Conservation (phyloP, 257 asterid genomes). For the Solanum medicagineum region DNA sequence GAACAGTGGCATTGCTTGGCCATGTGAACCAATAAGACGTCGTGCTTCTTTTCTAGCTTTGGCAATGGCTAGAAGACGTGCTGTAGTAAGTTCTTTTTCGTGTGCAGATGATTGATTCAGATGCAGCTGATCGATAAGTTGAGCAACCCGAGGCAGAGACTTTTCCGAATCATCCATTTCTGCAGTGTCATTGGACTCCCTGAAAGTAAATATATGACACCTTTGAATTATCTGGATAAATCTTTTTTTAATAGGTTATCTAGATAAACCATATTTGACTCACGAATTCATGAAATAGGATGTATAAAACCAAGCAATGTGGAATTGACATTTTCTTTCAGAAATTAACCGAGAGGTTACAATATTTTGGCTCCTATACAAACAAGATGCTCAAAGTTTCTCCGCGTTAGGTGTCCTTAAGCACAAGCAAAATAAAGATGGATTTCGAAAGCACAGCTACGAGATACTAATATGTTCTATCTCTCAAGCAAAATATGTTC, state of each 20-base stretch:
- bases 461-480: not conserved
- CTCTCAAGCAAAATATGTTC: not conserved
- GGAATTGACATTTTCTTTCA: not conserved
- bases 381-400: not conserved
- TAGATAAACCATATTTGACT: not conserved
- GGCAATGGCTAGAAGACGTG: conserved; percentile 75
- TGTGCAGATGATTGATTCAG: conserved; percentile 45
- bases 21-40: conserved; percentile 65
- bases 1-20: conserved; percentile 81
- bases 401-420: not conserved
- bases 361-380: not conserved
- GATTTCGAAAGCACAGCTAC: not conserved
- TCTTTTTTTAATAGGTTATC: not conserved
- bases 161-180: conserved; percentile 63
- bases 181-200: conserved; percentile 55
- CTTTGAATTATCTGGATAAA: not conserved
- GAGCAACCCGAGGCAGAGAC: conserved; percentile 50
- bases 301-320: not conserved
- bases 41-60: conserved; percentile 82
- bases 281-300: not conserved
- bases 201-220: conserved; percentile 14
- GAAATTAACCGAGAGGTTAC: not conserved
- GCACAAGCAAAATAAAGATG: not conserved
- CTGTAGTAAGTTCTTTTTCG: conserved; percentile 75
- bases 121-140: conserved; percentile 70